Base-by-base conservation (phyloP, 306 rosid genomes). In the Malus sylvestris region DNA sequence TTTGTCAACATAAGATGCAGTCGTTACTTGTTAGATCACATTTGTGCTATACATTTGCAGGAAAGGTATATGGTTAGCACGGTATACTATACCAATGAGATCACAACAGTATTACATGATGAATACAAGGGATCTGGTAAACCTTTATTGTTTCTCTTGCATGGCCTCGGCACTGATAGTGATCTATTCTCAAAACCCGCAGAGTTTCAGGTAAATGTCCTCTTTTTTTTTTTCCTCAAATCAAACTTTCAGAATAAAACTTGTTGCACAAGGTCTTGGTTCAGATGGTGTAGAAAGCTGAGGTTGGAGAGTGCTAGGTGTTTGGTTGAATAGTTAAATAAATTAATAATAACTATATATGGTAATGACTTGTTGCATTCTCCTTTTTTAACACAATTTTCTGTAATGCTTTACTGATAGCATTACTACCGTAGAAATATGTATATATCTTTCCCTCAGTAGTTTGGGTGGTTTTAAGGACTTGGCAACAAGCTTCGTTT, bases 121-220 rank as follows among this genome's bases (percentile, higher is more conserved):
- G 79, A 65, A 52, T 88, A n/a, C 81, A 86, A 70, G 78, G 89
- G 86, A 60, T 71, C 81, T 15, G 85, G 86, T 76, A 87, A 82
- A 72, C 94, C 98, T 5, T 72, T 86, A 19, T 80, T 93, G 79
- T 90, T 83, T 86, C 97, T 93, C 68, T 84, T 93, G 87, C 89
- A 86, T 61, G 98, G 98, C 44, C 85, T 89, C 71, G 91, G 91
- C 82, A 88, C 98, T 0, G 97, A 93, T 45, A 93, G 98, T 77
- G 76, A 83, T 74, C 87, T 85, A 44, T 90, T 73, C 73, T 81
- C 96, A 32, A 83, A 62, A 73, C 97, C 97, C 1, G 93, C 96
- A 1, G 85, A 91, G 35, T 93, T 93, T 88, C 74, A 91, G 98
- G 98, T 93, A 79, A 72, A 57, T 64, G 1, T 68, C 73, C 74